Conservation (phyloP, 2,329 filamentous ascomycete species). For the Aspergillus ochraceoroseus region DNA sequence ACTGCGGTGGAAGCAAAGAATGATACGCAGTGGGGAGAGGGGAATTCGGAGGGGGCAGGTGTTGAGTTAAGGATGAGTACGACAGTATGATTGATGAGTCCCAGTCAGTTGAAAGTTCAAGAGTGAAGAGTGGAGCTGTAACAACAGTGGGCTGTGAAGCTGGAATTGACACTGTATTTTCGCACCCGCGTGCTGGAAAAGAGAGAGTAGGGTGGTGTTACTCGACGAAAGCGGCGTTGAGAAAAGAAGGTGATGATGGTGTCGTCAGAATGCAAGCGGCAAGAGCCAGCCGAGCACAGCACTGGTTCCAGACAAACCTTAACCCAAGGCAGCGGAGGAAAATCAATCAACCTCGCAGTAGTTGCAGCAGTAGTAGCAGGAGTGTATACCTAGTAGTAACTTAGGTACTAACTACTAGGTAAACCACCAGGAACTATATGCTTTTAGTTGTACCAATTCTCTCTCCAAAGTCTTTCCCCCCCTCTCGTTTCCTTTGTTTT, state of each 20-base stretch:
- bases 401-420: slow-evolving; percentile 1
- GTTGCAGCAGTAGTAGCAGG: too few species aligned
- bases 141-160: slow-evolving; percentile 4
- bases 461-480: neutral
- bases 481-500: slow-evolving; percentile 7
- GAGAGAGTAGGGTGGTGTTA: slow-evolving; percentile 4
- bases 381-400: neutral
- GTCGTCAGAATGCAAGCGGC: slow-evolving; percentile 38
- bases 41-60: slow-evolving; percentile 13
- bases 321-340: slow-evolving; percentile 16
- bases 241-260: slow-evolving; percentile 22
- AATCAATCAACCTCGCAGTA: slow-evolving; percentile 7
- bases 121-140: slow-evolving; percentile 26
- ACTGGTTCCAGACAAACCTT: slow-evolving; percentile 31
- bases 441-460: slow-evolving; percentile 2
- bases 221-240: slow-evolving; percentile 28
- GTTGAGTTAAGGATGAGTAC: slow-evolving; percentile 25
- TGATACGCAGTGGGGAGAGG: slow-evolving; percentile 24
- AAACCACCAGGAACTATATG: too few species aligned
- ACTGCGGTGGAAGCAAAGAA: slow-evolving; percentile 21
- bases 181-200: too few species aligned
- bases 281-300: slow-evolving; percentile 29
- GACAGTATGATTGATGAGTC: slow-evolving; percentile 24
- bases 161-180: too few species aligned
- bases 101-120: slow-evolving; percentile 13